Evolutionary conservation across 2,329 filamentous ascomycete genomes (phyloP).

Genomic region (Fusarium metavorans): DNA sequence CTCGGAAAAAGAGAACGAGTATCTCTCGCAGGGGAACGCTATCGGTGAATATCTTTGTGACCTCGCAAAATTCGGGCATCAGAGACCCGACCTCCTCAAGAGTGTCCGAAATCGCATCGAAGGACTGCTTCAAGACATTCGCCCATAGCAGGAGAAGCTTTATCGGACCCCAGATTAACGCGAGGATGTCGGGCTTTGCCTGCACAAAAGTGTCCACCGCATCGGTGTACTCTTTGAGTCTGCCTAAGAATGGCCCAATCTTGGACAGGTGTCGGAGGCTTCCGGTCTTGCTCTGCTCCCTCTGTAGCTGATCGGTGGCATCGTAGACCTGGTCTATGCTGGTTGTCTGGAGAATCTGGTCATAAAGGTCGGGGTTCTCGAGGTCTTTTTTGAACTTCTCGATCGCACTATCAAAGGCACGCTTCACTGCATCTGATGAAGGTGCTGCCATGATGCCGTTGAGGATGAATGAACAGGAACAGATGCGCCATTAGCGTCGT

Average conservation of each 20-base stretch:
- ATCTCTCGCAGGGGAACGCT: background rate
- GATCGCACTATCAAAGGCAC: background rate
- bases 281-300: background rate
- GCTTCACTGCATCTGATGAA: background rate
- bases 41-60: background rate
- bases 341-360: background rate
- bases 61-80: background rate
- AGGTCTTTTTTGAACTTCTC: background rate
- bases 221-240: background rate
- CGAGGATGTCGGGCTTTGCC: background rate
- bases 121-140: background rate
- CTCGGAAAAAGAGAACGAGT: background rate
- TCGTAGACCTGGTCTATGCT: constrained; percentile 2
- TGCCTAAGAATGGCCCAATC: background rate
- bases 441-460: background rate
- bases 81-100: background rate
- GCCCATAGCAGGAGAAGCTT: constrained; percentile 6
- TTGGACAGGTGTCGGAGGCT: background rate
- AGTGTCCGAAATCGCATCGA: background rate
- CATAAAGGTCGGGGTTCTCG: background rate
- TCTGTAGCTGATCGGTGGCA: background rate
- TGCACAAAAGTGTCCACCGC: constrained; percentile 1
- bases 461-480: background rate
- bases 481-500: background rate
- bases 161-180: constrained; percentile 8